Conservation (phyloP, 306 rosid species). For the Notholithocarpus densiflorus region DNA sequence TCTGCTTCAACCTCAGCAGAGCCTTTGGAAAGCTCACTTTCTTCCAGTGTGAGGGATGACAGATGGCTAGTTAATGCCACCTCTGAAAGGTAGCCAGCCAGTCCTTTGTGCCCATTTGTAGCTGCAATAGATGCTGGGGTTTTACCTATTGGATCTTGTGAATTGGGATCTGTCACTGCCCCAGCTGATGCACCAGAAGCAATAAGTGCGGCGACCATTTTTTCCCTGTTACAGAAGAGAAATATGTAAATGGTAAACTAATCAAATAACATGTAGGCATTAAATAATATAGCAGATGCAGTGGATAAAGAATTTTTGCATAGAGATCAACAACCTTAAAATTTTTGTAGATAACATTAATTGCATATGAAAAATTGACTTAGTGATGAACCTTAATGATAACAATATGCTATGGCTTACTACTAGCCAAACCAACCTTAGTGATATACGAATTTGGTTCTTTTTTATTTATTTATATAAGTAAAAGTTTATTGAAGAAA, state of each 20-base stretch:
- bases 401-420: neutral
- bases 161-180: conserved; percentile 89
- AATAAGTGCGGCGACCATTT: conserved; percentile 78
- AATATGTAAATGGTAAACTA: conserved; percentile 18
- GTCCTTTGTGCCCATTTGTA: conserved; percentile 70
- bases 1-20: conserved; percentile 77
- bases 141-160: conserved; percentile 70
- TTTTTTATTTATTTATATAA: too few relatives aligned
- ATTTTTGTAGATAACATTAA: neutral
- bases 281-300: neutral
- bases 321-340: neutral
- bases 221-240: conserved; percentile 57
- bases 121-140: conserved; percentile 86
- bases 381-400: too few relatives aligned
- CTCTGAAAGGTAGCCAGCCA: conserved; percentile 97
- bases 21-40: conserved; percentile 57
- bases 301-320: neutral
- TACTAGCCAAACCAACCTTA: neutral
- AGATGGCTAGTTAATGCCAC: conserved; percentile 78
- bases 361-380: neutral
- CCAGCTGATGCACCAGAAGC: conserved; percentile 96
- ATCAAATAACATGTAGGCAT: neutral
- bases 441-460: neutral
- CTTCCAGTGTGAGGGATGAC: conserved; percentile 78
- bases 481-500: too few relatives aligned